Evolutionary conservation across 345 rosid genomes (phyloP).

Genomic region (sweet orange (Citrus sinensis)): DNA sequence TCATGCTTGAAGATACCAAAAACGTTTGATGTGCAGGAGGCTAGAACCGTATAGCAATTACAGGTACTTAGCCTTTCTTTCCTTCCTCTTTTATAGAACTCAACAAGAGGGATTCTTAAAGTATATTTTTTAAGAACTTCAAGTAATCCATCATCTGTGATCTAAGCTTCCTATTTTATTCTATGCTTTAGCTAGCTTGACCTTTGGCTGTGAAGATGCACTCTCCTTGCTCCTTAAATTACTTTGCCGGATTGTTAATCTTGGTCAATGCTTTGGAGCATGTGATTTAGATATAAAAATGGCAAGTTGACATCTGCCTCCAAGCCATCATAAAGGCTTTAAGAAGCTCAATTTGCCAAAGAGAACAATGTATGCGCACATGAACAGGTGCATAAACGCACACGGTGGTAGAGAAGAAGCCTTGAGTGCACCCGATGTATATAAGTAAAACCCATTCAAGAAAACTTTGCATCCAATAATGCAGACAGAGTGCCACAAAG

Average conservation of each 20-base stretch:
- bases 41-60: not conserved
- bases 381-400: not conserved
- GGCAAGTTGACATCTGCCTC: slow-evolving; percentile 5
- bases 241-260: not conserved
- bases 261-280: slow-evolving; percentile 19
- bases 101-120: slow-evolving; percentile 2
- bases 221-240: not conserved
- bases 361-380: not conserved
- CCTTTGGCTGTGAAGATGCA: slow-evolving; percentile 8
- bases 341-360: not conserved
- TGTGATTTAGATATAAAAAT: not conserved
- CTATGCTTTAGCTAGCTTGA: not conserved
- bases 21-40: not conserved
- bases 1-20: not conserved
- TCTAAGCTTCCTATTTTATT: not conserved
- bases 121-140: not conserved
- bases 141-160: not conserved
- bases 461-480: not conserved
- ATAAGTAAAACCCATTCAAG: not conserved
- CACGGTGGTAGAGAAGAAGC: not conserved
- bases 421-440: not conserved
- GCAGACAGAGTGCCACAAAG: not conserved
- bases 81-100: slow-evolving; percentile 6
- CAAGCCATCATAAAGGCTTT: not conserved
- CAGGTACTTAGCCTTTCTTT: not conserved